Percentiles rank a stretch among this genome's conserved stretches.
phyloP scores from a whole-genome alignment of 345 rosid species.

The Cardiospermum halicacabum region DNA sequence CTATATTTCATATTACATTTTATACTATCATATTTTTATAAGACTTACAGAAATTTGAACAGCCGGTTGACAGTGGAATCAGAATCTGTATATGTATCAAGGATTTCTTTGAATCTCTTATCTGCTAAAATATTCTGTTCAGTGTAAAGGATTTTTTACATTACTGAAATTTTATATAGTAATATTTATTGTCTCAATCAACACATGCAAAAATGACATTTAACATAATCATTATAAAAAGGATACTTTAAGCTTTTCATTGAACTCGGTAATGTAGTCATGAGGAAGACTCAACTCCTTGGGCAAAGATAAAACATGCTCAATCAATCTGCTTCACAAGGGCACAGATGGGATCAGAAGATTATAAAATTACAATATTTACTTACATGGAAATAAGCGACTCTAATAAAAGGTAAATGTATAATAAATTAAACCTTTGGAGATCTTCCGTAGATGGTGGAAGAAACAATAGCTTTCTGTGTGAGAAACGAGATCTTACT shows the following conservation, averaged over 20 bases:
- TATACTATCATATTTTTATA: background rate
- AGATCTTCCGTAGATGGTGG: slow-evolving; percentile 70
- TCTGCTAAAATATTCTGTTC: slow-evolving; percentile 61
- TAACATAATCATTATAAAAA: slow-evolving; percentile 9
- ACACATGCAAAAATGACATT: background rate
- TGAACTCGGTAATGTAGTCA: slow-evolving; percentile 60
- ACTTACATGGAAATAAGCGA: too few species aligned
- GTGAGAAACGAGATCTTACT: slow-evolving; percentile 94
- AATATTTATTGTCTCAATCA: slow-evolving; percentile 1
- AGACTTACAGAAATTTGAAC: slow-evolving; percentile 71
- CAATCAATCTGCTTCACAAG: slow-evolving; percentile 61
- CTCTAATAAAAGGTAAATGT: too few species aligned
- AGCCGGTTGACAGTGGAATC: slow-evolving; percentile 54
- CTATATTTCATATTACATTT: slow-evolving; percentile 15
- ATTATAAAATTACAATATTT: too few species aligned
- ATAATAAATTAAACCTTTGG: slow-evolving; percentile 39
- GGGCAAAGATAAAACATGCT: slow-evolving; percentile 71
- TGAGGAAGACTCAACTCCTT: slow-evolving; percentile 54
- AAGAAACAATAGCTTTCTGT: slow-evolving; percentile 75
- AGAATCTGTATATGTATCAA: slow-evolving; percentile 36
- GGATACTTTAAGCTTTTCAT: slow-evolving; percentile 71
- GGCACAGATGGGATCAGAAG: slow-evolving; percentile 11
- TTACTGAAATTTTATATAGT: background rate
- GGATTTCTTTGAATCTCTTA: slow-evolving; percentile 58
- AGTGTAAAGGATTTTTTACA: slow-evolving; percentile 31